Percentiles rank a stretch among this genome's conserved stretches.
Conservation (phyloP, 495 filamentous ascomycete species). For the Talaromyces trachyspermus region DNA sequence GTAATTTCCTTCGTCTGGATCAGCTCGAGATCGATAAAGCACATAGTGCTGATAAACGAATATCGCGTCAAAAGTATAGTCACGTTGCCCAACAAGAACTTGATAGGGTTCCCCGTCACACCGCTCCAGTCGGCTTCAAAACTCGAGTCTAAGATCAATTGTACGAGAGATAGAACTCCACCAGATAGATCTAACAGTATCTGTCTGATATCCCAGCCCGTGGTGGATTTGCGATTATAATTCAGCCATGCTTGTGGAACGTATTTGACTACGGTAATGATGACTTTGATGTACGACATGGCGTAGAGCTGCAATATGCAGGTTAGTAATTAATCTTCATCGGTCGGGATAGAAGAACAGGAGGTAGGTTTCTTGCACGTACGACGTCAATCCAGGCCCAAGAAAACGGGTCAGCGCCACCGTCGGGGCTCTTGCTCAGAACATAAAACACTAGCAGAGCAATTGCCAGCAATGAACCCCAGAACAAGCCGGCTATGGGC, state of each 20-base stretch:
- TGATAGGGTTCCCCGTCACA: constrained; percentile 84
- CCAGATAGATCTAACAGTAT: constrained; percentile 81
- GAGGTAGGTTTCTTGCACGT: constrained; percentile 24
- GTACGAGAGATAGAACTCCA: constrained; percentile 72
- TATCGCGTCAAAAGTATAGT: constrained; percentile 78
- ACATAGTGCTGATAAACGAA: constrained; percentile 87
- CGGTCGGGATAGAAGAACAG: not conserved
- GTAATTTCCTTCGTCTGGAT: constrained; percentile 11
- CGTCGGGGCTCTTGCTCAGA: constrained; percentile 38
- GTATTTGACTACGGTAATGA: constrained; percentile 86
- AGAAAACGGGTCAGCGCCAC: constrained; percentile 42
- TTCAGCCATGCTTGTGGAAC: constrained; percentile 79
- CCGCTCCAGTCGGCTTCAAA: constrained; percentile 83
- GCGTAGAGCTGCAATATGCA: constrained; percentile 57
- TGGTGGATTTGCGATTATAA: constrained; percentile 71
- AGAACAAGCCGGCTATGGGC: constrained; percentile 57
- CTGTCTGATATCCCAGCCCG: constrained; percentile 79
- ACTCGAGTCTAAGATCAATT: constrained; percentile 77
- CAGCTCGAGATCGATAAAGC: constrained; percentile 47
- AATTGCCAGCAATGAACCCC: constrained; percentile 56
- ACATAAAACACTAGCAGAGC: constrained; percentile 49
- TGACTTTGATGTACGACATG: constrained; percentile 79
- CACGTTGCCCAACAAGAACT: constrained; percentile 76
- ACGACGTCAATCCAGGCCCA: constrained; percentile 82
- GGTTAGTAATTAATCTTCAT: constrained; percentile 1